Evolutionary conservation across 768 basidiomycete species (phyloP).

Genomic region (Boletellus sp.): DNA sequence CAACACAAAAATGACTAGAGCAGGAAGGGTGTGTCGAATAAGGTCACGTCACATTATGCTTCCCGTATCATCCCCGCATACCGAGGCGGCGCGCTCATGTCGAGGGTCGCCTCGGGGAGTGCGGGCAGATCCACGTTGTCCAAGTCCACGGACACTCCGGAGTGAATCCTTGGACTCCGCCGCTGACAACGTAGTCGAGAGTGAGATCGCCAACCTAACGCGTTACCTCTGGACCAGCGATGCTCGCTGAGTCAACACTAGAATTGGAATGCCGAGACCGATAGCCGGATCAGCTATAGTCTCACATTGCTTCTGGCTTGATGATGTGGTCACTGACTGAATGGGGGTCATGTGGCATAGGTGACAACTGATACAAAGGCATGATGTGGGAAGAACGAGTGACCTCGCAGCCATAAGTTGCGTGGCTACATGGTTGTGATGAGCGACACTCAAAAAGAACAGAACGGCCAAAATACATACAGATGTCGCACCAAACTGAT

Average conservation of each 20-base stretch:
- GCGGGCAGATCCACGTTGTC: slow-evolving; percentile 14
- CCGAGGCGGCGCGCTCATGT: slow-evolving; percentile 13
- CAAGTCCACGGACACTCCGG: slow-evolving; percentile 18
- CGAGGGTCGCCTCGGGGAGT: slow-evolving; percentile 16
- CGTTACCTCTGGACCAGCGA: too few relatives aligned
- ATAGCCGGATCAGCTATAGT: slow-evolving; percentile 43
- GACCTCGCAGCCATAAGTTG: slow-evolving; percentile 10
- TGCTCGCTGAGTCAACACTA: slow-evolving; percentile 43
- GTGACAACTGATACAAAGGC: slow-evolving; percentile 36
- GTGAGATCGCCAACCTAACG: slow-evolving; percentile 40
- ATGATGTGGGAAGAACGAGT: slow-evolving; percentile 24
- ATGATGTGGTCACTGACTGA: slow-evolving; percentile 47
- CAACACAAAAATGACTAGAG: slow-evolving; percentile 24
- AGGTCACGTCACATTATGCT: slow-evolving; percentile 9
- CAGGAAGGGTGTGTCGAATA: background rate
- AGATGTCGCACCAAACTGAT: slow-evolving; percentile 61
- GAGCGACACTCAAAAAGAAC: background rate
- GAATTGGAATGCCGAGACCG: slow-evolving; percentile 43
- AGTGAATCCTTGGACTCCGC: slow-evolving; percentile 29
- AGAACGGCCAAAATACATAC: slow-evolving; percentile 30
- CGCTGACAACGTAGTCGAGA: slow-evolving; percentile 15
- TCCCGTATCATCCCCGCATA: slow-evolving; percentile 23
- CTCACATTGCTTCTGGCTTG: slow-evolving; percentile 39
- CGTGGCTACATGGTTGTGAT: slow-evolving; percentile 11
- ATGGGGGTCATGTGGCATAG: slow-evolving; percentile 36